These are phyloP conservation scores for Myochromella boudieri DNA, from an alignment of 768 basidiomycete species.

Conservation along the genomic window DNA sequence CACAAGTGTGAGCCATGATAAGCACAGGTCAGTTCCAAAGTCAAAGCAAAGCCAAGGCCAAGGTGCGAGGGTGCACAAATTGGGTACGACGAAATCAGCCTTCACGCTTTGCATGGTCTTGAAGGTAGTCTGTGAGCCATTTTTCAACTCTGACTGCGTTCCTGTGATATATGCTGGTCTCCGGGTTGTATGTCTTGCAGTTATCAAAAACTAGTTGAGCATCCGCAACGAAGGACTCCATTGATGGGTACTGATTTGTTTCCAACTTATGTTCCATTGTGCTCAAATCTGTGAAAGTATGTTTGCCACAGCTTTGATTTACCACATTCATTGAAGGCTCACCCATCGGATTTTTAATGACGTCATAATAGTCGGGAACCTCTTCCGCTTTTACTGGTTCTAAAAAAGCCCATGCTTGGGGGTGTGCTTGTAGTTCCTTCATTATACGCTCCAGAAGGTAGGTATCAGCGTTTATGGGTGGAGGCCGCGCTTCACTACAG, in stretches of 20 bases:
- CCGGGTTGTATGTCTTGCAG: constrained; percentile 85
- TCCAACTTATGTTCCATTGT: constrained; percentile 93
- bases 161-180: constrained; percentile 75
- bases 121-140: constrained; percentile 59
- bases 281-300: constrained; percentile 72
- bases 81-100: constrained; percentile 1
- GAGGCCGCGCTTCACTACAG: constrained; percentile 32
- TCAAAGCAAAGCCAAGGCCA: no score
- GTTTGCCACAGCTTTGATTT: no score
- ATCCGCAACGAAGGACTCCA: constrained; percentile 77
- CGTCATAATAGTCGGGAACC: constrained; percentile 87
- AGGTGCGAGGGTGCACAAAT: no score
- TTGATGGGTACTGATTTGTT: constrained; percentile 74
- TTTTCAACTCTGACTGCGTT: constrained; percentile 85
- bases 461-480: constrained; percentile 52
- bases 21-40: no score
- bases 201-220: constrained; percentile 87
- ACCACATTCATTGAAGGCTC: constrained; percentile 31
- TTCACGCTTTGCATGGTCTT: constrained; percentile 31
- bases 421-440: constrained; percentile 73
- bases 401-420: constrained; percentile 86
- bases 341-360: constrained; percentile 94
- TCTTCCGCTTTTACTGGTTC: constrained; percentile 77
- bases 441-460: constrained; percentile 75
- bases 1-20: no score